phyloP scores from a whole-genome alignment of 148 eudicot genomes.

The Dysphania ambrosioides region DNA sequence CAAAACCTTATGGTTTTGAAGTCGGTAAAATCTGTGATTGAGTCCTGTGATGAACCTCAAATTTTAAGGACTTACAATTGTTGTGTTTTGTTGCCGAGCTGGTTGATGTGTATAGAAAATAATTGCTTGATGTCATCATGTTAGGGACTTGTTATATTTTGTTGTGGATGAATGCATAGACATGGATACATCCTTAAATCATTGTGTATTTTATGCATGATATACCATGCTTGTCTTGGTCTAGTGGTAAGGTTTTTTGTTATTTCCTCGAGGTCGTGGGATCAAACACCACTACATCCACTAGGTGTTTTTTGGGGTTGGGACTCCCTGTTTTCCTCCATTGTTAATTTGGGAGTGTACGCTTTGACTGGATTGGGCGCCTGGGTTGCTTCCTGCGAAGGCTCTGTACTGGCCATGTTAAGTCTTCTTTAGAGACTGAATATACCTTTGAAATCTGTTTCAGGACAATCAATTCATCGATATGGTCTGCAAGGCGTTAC shows the following conservation, averaged over 20 bases:
- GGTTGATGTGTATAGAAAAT: not conserved
- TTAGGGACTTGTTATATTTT: too few relatives aligned
- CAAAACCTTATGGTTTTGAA: not conserved
- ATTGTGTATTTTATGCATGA: not conserved
- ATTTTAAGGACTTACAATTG: not conserved
- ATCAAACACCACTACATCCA: not conserved
- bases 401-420: not conserved
- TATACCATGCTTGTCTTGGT: not conserved
- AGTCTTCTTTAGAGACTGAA: not conserved
- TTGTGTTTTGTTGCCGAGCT: not conserved
- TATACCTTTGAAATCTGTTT: not conserved
- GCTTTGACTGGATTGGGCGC: not conserved
- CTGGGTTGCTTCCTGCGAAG: not conserved
- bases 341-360: not conserved
- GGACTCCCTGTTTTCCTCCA: not conserved
- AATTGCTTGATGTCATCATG: not conserved
- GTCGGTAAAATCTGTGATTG: not conserved
- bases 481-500: conserved; percentile 69
- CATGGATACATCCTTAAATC: too few relatives aligned
- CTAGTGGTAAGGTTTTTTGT: not conserved
- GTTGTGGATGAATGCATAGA: too few relatives aligned
- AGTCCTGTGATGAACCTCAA: not conserved
- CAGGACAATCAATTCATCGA: conserved; percentile 84
- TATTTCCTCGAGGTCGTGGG: not conserved
- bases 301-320: not conserved